Evolutionary conservation across 352 stramenopile species (phyloP), one percentile per base, ranked within the genome.

Genomic region (Phytopythium mirpurense): DNA sequence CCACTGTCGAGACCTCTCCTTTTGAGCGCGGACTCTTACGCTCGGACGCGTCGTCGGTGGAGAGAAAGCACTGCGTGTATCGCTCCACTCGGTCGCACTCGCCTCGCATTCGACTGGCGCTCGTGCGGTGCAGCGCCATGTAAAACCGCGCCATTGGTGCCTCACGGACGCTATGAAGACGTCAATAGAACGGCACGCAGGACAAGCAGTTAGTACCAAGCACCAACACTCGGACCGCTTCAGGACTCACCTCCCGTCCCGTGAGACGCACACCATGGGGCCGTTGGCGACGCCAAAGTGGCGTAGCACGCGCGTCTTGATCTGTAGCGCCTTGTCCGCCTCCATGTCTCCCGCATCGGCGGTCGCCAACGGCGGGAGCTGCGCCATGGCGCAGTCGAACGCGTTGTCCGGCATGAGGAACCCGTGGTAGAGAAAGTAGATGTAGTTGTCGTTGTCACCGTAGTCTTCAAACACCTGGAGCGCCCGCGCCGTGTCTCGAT

Each of bases 401-500:
- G 86, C 75, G 61, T 95, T 97, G 21, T 86, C 64, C 0, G 61
- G 10, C 62, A 96, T 90, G 2, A 98, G 57, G 49, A 98, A 98
- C 0, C 88, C 93, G 61, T 98, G 90, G 47, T 96, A 73, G 31
- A 96, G 47, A 19, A 97, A 74, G 51, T 88, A 92, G 5, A 86
- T 66, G 62, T 88, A 89, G 56, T 96, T 97, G 68, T 82, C 79
- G 57, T 96, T 97, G 74, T 97, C 89, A n/a, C 92, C 92, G 40
- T 98, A 98, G 67, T 98, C 92, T 72, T 98, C 93, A 52, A 97
- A 91, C 7, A 98, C 60, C 54, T 98, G 90, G 3, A 62, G 35
- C 10, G 51, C 56, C 0, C 24, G 44, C 0, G 10, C 23, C 6
- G 66, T 74, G 0, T 50, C 16, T 14, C 88, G 81, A 59, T 96